Percentiles rank a stretch among this genome's conserved stretches.
These are phyloP conservation scores for Suillus sp. DNA, from an alignment of 768 basidiomycete species.

Conservation along the genomic window DNA sequence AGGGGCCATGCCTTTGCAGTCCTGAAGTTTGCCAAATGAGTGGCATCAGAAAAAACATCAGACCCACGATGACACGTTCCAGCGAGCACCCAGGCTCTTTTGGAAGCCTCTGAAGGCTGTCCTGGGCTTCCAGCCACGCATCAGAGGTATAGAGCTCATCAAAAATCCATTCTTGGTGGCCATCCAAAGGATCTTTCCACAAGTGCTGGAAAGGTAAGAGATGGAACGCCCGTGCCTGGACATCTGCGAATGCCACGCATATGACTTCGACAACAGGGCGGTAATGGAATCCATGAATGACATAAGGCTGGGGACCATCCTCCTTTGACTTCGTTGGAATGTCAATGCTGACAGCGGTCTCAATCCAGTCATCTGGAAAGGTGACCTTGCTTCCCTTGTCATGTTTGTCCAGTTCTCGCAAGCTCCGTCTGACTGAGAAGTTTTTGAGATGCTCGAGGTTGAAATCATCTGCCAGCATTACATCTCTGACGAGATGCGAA, in stretches of 20 bases:
- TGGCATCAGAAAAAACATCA: constrained; percentile 15
- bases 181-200: constrained; percentile 13
- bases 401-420: too few relatives aligned
- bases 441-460: too few relatives aligned
- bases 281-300: constrained; percentile 18
- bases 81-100: constrained; percentile 17
- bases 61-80: constrained; percentile 11
- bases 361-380: too few relatives aligned
- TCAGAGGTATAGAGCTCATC: constrained; percentile 25
- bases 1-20: too few relatives aligned
- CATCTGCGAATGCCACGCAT: constrained; percentile 13
- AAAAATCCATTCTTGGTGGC: constrained; percentile 13
- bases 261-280: constrained; percentile 20
- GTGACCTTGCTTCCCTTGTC: too few relatives aligned
- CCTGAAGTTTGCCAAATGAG: constrained; percentile 31
- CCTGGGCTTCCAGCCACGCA: constrained; percentile 19
- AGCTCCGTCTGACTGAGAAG: too few relatives aligned
- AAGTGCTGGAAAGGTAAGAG: constrained; percentile 25
- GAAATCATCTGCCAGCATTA: too few relatives aligned
- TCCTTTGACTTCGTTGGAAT: too few relatives aligned
- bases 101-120: constrained; percentile 19
- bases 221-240: constrained; percentile 19
- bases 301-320: constrained; percentile 8
- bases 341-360: too few relatives aligned
- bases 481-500: too few relatives aligned